These are phyloP conservation scores for Plectosphaerella sp. DNA, from an alignment of 2,329 filamentous ascomycete genomes.

Conservation along the genomic window DNA sequence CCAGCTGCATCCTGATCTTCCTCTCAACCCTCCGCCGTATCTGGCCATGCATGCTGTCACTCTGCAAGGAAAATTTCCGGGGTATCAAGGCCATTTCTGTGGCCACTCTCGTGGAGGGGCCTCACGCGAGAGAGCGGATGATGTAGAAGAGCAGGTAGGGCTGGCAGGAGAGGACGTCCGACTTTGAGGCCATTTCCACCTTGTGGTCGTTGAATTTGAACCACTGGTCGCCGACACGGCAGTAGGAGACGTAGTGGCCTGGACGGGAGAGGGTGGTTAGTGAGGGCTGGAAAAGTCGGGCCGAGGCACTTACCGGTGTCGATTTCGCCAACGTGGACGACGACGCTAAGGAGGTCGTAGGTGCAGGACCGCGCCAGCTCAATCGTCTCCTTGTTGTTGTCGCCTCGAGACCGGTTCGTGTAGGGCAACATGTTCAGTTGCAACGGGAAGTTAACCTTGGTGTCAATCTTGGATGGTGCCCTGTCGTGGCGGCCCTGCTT, in stretches of 20 bases:
- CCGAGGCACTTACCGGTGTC: slow-evolving; percentile 72
- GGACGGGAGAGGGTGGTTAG: not conserved
- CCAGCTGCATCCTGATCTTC: not conserved
- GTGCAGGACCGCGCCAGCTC: slow-evolving; percentile 63
- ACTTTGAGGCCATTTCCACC: slow-evolving; percentile 77
- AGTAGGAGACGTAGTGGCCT: slow-evolving; percentile 85
- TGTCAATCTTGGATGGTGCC: slow-evolving; percentile 81
- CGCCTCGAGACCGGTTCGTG: slow-evolving; percentile 60
- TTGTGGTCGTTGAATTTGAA: slow-evolving; percentile 95
- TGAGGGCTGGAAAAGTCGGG: not conserved
- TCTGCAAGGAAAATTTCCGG: not conserved
- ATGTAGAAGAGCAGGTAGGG: slow-evolving; percentile 91
- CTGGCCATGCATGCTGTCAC: too few relatives aligned
- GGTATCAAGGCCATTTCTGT: not conserved
- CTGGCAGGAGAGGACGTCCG: slow-evolving; percentile 79
- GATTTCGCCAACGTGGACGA: slow-evolving; percentile 90
- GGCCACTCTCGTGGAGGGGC: too few relatives aligned
- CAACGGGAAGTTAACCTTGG: slow-evolving; percentile 78
- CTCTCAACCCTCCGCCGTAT: not conserved
- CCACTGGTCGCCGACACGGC: slow-evolving; percentile 80
- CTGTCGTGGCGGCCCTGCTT: slow-evolving; percentile 59
- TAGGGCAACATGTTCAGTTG: slow-evolving; percentile 89
- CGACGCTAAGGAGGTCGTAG: slow-evolving; percentile 84
- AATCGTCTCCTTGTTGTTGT: slow-evolving; percentile 43
- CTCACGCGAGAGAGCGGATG: slow-evolving; percentile 53